Evolutionary conservation across 2,329 filamentous ascomycete species (phyloP).

Genomic region (Fusarium lateritium): DNA sequence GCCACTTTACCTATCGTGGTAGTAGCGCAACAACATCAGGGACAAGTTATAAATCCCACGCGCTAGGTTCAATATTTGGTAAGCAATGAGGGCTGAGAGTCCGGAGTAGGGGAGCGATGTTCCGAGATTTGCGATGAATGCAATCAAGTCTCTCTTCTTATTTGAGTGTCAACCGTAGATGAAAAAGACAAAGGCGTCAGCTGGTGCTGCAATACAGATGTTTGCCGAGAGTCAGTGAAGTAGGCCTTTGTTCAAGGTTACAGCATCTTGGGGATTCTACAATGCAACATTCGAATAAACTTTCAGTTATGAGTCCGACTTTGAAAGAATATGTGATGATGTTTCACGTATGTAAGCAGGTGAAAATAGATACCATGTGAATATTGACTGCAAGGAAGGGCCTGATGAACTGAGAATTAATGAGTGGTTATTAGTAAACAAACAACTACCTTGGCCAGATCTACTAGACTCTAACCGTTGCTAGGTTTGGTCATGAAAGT

Average conservation of each 20-base stretch:
- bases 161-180: too few relatives aligned
- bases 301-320: background rate
- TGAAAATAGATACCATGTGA: too few relatives aligned
- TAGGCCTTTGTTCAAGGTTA: background rate
- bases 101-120: background rate
- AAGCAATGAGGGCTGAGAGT: background rate
- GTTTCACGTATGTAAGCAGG: background rate
- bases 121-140: background rate
- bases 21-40: conserved; percentile 35
- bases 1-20: conserved; percentile 44
- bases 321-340: background rate
- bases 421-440: background rate
- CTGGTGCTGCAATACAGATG: too few relatives aligned
- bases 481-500: background rate
- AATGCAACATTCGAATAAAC: background rate
- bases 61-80: conserved; percentile 1
- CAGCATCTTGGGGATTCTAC: too few relatives aligned
- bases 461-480: too few relatives aligned
- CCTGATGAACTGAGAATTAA: too few relatives aligned
- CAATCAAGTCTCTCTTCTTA: too few relatives aligned
- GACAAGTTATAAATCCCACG: conserved; percentile 32
- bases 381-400: too few relatives aligned
- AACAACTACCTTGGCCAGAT: background rate
- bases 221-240: background rate
- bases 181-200: too few relatives aligned